These are phyloP conservation scores for Lotus japonicus DNA, from an alignment of 306 rosid species.

Conservation along the genomic window DNA sequence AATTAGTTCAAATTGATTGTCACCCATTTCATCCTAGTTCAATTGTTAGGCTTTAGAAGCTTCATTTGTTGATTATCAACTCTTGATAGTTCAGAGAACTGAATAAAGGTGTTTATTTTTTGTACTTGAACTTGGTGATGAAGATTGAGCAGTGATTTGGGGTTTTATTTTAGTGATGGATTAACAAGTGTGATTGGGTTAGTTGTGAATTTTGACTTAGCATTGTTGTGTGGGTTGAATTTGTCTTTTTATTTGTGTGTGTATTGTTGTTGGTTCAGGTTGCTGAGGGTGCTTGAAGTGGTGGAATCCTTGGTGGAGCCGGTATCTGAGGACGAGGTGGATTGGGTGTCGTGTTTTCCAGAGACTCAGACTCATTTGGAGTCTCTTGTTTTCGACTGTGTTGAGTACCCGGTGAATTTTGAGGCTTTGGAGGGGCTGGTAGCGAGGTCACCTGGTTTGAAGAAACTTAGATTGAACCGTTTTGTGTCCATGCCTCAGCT, in stretches of 20 bases:
- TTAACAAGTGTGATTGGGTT: background rate
- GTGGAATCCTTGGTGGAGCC: slow-evolving; percentile 56
- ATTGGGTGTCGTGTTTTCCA: slow-evolving; percentile 75
- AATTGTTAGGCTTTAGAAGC: too few species aligned
- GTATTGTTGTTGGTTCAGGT: slow-evolving; percentile 32
- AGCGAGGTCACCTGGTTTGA: slow-evolving; percentile 69
- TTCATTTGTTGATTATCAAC: too few species aligned
- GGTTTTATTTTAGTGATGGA: background rate
- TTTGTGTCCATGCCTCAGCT: slow-evolving; percentile 53
- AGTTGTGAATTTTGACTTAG: background rate
- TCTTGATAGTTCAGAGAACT: too few species aligned
- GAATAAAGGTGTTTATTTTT: too few species aligned
- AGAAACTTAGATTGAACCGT: slow-evolving; percentile 62
- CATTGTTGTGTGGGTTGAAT: slow-evolving; percentile 4
- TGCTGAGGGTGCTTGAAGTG: slow-evolving; percentile 75
- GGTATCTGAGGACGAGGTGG: slow-evolving; percentile 47
- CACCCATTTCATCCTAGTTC: too few species aligned
- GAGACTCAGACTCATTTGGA: slow-evolving; percentile 55
- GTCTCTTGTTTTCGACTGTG: slow-evolving; percentile 70
- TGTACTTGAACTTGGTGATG: too few species aligned
- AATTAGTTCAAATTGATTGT: too few species aligned
- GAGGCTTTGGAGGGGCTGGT: slow-evolving; percentile 81
- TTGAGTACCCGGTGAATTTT: slow-evolving; percentile 49
- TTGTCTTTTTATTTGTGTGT: background rate
- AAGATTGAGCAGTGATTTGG: too few species aligned